Base-by-base conservation (phyloP, 805 yeast genomes). In the Ogataea ramenticola region DNA sequence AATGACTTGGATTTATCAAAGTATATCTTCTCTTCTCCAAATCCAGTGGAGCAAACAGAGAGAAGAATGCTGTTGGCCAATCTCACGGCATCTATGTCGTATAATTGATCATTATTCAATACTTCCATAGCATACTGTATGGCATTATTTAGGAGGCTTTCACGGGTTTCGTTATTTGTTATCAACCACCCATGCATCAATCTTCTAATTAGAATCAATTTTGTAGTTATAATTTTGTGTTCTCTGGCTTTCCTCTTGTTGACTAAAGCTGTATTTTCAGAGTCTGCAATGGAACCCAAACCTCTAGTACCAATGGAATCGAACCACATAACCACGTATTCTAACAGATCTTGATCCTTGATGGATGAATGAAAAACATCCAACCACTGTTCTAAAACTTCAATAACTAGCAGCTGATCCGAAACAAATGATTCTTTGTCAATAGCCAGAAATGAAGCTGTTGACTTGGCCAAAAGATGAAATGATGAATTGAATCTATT, bases 401-500 rank as follows among this genome's bases (percentile, higher is more conserved):
- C 85, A 47, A 85, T 58, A 26, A 86, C 60, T 30, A 75, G 61
- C n/a, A 77, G 64, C 60, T 85, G 93, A 56, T 82, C 90, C 26
- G 74, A 69, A 33, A 77, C 64, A 42, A 80, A 66, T 1, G 69
- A 55, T 3, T 70, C 73, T 22, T 74, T 68, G 22, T 69, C 68
- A 22, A 75, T 56, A 0, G 71, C 56, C 42, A 82, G 65, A 53
- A 82, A 82, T 37, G 50, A 55, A 38, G 62, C 60, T 41, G 66
- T 60, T 47, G 60, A 57, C 43, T 49, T 62, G 26, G 67, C 58
- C 32, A 69, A 63, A 0, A 52, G 42, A 14, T 53, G 49, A 49
- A 70, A 62, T 0, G 41, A 32, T 17, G 40, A 29, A 9, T 45
- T 44, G 26, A 58, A 59, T 4, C 40, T 32, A n/a, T n/a, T n/a